Evolutionary conservation across 78 protist species (phyloP).

Genomic region (Protostelium mycophagum): DNA sequence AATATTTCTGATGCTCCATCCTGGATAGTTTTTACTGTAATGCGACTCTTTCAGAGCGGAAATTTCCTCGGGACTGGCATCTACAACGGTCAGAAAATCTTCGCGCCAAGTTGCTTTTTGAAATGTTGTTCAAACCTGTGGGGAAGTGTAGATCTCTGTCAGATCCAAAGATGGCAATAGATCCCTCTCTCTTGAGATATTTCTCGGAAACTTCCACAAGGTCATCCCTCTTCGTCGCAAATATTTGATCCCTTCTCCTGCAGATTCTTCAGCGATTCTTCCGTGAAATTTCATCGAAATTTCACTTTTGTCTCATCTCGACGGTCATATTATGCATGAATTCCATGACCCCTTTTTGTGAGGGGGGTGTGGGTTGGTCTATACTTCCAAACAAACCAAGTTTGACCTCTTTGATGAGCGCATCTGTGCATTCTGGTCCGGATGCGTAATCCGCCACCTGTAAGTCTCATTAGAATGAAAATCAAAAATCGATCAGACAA

Average conservation of each 20-base stretch:
- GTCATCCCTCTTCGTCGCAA: constrained; percentile 14
- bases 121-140: not conserved
- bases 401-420: constrained; percentile 5
- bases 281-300: not conserved
- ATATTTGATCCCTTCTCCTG: constrained; percentile 29
- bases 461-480: not conserved
- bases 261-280: not conserved
- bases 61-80: not conserved
- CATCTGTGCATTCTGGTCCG: constrained; percentile 34
- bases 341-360: constrained; percentile 40
- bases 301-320: constrained; percentile 49
- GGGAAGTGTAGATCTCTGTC: not conserved
- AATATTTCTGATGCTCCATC: not conserved
- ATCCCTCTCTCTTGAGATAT: constrained; percentile 14
- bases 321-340: constrained; percentile 45
- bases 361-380: constrained; percentile 76
- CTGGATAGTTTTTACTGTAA: not conserved
- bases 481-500: not conserved
- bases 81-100: not conserved
- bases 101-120: not conserved
- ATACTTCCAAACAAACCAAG: constrained; percentile 46
- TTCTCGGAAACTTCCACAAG: constrained; percentile 27
- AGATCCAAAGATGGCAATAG: not conserved
- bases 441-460: not conserved
- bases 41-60: not conserved